Evolutionary conservation across 495 filamentous ascomycete genomes (phyloP).

Genomic region (Penicillium goetzii): DNA sequence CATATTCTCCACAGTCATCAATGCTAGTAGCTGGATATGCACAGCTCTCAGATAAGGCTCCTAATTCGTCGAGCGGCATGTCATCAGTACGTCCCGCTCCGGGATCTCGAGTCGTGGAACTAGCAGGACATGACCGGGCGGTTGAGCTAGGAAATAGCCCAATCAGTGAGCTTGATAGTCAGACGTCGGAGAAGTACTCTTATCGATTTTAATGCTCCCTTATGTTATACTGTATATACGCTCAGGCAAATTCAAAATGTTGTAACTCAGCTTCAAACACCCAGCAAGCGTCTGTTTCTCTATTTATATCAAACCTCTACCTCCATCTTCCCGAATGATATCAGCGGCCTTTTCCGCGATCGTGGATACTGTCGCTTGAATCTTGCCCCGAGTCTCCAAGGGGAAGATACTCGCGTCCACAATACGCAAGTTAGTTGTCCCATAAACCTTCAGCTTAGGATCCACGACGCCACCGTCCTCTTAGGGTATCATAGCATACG

Average conservation of each 20-base stretch:
- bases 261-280: background rate
- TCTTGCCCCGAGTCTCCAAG: slow-evolving; percentile 48
- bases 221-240: background rate
- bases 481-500: slow-evolving; percentile 53
- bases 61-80: slow-evolving; percentile 5
- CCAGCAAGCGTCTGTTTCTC: background rate
- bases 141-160: slow-evolving; percentile 21
- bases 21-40: background rate
- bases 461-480: slow-evolving; percentile 51
- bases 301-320: background rate
- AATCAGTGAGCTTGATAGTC: slow-evolving; percentile 9
- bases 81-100: slow-evolving; percentile 18
- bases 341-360: slow-evolving; percentile 60
- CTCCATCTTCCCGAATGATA: slow-evolving; percentile 36
- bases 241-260: background rate
- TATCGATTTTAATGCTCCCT: background rate
- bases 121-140: slow-evolving; percentile 12
- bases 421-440: slow-evolving; percentile 48
- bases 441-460: slow-evolving; percentile 50
- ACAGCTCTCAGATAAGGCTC: slow-evolving; percentile 6
- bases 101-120: slow-evolving; percentile 19
- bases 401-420: slow-evolving; percentile 59
- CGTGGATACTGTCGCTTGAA: slow-evolving; percentile 54
- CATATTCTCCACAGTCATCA: background rate
- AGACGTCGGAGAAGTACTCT: slow-evolving; percentile 1